Evolutionary conservation across 306 rosid genomes (phyloP), one percentile per base, ranked within the genome.

Genomic region (Rosa lucieae): DNA sequence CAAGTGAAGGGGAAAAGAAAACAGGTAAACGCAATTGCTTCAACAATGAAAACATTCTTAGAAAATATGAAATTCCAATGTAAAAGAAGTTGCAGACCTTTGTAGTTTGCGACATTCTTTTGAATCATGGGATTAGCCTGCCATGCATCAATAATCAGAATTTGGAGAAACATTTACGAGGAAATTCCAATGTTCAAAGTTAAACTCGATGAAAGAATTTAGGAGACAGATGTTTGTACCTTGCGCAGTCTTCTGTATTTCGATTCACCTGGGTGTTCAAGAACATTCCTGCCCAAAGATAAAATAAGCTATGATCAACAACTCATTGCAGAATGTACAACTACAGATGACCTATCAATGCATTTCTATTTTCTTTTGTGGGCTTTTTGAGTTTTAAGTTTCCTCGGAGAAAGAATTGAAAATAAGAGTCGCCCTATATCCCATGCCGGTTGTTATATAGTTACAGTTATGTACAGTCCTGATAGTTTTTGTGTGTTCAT

Each of bases 91-190:
- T 42, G 74, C 89, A 81, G 55, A 95, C 99, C 99, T 91, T 85
- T 87, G 82, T 83, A 85, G 74, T 82, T 84, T 73, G 89, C 73
- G 62, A 95, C 81, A 82, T 88, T 86, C 89, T 87, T 90, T 83
- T 87, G 82, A 58, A 95, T 93, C 73, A 81, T 74, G 12, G 97
- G 92, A 88, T 95, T 95, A 32, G 87, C 87, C 99, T 95, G 98
- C 88, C 84, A 85, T 71, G 53, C 18, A 79, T 73, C 78, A 51
- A 76, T 49, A 71, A 20, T 84, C 70, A 72, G 72, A 43, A 70
- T 83, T 20, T 18, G 59, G 3, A 18, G 13, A 73, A 59, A 13
- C 4, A 46, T 23, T 77, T 42, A 73, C 29, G 40, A 63, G 63
- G 52, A 80, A 79, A 17, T 23, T 10, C 32, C 51, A 73, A 23